A percentile compares a stretch with the other conserved stretches of the same genome.
phyloP scores from a whole-genome alignment of 2,329 filamentous ascomycete genomes.

The Pyrenophora tritici-repentis region DNA sequence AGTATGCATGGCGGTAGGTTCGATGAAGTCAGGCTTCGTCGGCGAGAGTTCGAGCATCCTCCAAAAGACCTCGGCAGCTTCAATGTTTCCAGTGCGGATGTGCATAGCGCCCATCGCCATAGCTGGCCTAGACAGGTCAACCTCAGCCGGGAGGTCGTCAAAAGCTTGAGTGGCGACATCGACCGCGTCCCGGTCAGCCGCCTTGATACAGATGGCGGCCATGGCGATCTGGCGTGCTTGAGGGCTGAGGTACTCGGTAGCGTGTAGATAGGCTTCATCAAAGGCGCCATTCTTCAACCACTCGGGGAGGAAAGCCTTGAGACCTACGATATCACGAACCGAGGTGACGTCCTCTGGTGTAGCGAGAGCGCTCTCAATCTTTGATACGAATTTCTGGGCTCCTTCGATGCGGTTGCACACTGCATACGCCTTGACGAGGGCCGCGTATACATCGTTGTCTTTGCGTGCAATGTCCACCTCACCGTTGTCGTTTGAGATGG shows the following conservation, averaged over 20 bases:
- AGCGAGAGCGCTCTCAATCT: slow-evolving; percentile 66
- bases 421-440: slow-evolving; percentile 89
- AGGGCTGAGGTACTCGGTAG: slow-evolving; percentile 64
- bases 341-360: slow-evolving; percentile 59
- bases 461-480: slow-evolving; percentile 70
- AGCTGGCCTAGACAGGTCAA: slow-evolving; percentile 59
- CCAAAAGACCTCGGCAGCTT: slow-evolving; percentile 81
- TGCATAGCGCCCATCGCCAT: slow-evolving; percentile 87
- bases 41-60: slow-evolving; percentile 67
- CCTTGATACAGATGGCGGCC: slow-evolving; percentile 72
- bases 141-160: slow-evolving; percentile 55
- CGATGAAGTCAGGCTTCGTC: slow-evolving; percentile 71
- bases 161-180: slow-evolving; percentile 66
- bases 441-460: slow-evolving; percentile 84
- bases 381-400: slow-evolving; percentile 82
- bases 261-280: slow-evolving; percentile 74
- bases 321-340: slow-evolving; percentile 73
- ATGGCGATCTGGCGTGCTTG: slow-evolving; percentile 67
- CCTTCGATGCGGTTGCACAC: slow-evolving; percentile 78
- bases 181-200: slow-evolving; percentile 78
- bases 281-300: slow-evolving; percentile 73
- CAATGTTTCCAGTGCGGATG: slow-evolving; percentile 79
- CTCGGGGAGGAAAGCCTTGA: slow-evolving; percentile 77
- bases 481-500: slow-evolving; percentile 82
- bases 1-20: slow-evolving; percentile 88